Conservation (phyloP, 345 rosid genomes). For the Syzygium oleosum region DNA sequence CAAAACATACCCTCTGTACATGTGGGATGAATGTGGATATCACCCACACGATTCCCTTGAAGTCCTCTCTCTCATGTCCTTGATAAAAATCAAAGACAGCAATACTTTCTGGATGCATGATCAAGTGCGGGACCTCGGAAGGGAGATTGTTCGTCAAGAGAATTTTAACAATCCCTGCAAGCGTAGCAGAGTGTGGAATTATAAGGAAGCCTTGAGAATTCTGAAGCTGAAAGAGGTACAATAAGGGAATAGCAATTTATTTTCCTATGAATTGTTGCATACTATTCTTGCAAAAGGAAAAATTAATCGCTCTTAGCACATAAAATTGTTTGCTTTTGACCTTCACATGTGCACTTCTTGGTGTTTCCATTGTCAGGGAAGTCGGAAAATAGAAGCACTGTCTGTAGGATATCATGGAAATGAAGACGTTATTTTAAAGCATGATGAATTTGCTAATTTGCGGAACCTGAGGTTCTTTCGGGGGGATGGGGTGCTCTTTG, state of each 20-base stretch:
- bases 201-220: not conserved
- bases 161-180: not conserved
- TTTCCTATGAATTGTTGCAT: not conserved
- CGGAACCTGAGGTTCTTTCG: not conserved
- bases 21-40: not conserved
- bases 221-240: not conserved
- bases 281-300: not conserved
- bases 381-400: not conserved
- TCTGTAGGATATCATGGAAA: not conserved
- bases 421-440: not conserved
- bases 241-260: not conserved
- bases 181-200: not conserved
- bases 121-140: not conserved
- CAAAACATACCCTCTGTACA: not conserved
- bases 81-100: not conserved
- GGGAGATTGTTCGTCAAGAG: not conserved
- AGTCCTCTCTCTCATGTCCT: not conserved
- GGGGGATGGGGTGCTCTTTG: not conserved
- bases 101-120: not conserved
- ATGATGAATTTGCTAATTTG: not conserved
- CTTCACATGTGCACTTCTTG: not conserved
- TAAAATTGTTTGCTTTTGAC: not conserved
- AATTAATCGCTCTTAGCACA: not conserved
- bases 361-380: not conserved
- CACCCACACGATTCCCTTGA: not conserved